phyloP scores from a whole-genome alignment of 192 early-diverging fungal genomes.

The Umbelopsis sp. region DNA sequence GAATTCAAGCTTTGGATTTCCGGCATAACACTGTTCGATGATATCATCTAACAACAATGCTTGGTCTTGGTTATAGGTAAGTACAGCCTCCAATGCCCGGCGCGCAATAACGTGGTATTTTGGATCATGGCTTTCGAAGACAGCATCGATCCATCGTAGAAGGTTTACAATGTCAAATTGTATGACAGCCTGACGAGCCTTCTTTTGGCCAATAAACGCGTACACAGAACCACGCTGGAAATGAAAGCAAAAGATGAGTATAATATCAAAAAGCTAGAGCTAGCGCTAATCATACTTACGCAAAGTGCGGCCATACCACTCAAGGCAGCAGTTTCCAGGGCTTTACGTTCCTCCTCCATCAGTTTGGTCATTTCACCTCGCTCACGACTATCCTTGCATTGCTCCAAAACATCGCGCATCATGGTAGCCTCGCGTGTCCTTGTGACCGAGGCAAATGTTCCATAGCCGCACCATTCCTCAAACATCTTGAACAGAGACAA shows the following conservation, averaged over 20 bases:
- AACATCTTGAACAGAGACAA: slow-evolving; percentile 79
- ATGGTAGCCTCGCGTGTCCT: slow-evolving; percentile 70
- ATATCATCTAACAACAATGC: slow-evolving; percentile 61
- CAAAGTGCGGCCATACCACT: slow-evolving; percentile 91
- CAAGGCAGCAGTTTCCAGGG: slow-evolving; percentile 77
- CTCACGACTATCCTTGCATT: slow-evolving; percentile 68
- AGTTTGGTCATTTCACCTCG: slow-evolving; percentile 57
- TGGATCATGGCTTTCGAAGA: slow-evolving; percentile 62
- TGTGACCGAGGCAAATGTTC: slow-evolving; percentile 54
- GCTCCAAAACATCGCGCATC: slow-evolving; percentile 69
- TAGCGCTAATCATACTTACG: slow-evolving; percentile 36
- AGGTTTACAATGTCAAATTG: slow-evolving; percentile 58
- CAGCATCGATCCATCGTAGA: slow-evolving; percentile 65
- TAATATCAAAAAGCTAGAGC: neutral
- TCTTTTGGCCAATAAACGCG: slow-evolving; percentile 44
- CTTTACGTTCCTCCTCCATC: slow-evolving; percentile 79
- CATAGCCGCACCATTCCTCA: slow-evolving; percentile 93
- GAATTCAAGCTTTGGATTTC: slow-evolving; percentile 60
- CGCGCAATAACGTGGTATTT: slow-evolving; percentile 57
- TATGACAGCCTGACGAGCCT: slow-evolving; percentile 36
- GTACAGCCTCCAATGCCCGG: slow-evolving; percentile 68
- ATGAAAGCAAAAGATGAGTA: neutral
- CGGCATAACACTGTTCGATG: slow-evolving; percentile 74
- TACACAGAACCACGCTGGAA: slow-evolving; percentile 53
- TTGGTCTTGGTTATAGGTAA: slow-evolving; percentile 63